These are phyloP conservation scores for Aspergillus jensenii DNA, from an alignment of 2,329 filamentous ascomycete species.

Conservation along the genomic window DNA sequence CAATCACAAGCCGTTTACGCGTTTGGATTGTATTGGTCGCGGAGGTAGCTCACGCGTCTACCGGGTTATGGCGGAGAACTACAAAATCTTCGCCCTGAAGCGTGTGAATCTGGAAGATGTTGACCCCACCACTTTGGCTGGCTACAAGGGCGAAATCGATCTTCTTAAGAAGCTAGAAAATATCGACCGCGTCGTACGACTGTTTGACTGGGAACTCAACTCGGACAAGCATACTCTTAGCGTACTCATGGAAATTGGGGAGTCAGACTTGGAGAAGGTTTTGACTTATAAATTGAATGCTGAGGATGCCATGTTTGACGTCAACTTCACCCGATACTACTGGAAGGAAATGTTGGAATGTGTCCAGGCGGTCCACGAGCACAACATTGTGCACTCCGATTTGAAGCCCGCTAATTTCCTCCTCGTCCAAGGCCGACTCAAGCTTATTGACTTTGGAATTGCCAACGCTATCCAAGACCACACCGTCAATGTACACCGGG, in stretches of 20 bases:
- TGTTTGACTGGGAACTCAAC: constrained; percentile 93
- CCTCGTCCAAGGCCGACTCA: constrained; percentile 82
- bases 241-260: constrained; percentile 95
- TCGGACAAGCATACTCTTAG: constrained; percentile 85
- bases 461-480: constrained; percentile 96
- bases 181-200: constrained; percentile 83
- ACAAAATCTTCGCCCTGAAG: constrained; percentile 92
- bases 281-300: constrained; percentile 71
- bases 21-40: constrained; percentile 85
- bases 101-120: constrained; percentile 86
- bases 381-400: constrained; percentile 94
- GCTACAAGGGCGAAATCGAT: constrained; percentile 95
- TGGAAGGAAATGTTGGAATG: constrained; percentile 99
- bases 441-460: constrained; percentile 98
- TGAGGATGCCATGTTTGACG: constrained; percentile 75
- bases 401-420: constrained; percentile 98
- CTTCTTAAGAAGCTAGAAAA: constrained; percentile 77
- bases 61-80: constrained; percentile 94
- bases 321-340: constrained; percentile 91
- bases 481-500: constrained; percentile 95
- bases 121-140: constrained; percentile 77
- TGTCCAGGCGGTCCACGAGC: constrained; percentile 80
- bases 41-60: constrained; percentile 95
- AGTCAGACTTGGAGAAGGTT: constrained; percentile 86
- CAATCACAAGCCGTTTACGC: constrained; percentile 87